These are phyloP conservation scores for Eimeria praecox DNA, from an alignment of 169 alveolate genomes.

Conservation along the genomic window DNA sequence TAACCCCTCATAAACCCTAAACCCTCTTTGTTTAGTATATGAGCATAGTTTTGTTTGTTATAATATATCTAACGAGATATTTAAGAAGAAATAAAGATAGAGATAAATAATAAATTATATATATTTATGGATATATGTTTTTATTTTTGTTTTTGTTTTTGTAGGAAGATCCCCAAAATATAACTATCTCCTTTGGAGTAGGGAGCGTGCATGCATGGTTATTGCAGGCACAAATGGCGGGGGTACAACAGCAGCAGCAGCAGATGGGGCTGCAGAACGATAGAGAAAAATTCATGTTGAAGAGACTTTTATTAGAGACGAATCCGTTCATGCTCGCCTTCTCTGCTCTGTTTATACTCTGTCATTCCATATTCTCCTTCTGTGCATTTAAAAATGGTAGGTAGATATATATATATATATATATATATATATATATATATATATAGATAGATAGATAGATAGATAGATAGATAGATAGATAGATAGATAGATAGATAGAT, in stretches of 20 bases:
- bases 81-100: too few species aligned
- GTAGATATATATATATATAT: too few species aligned
- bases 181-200: slow-evolving; percentile 61
- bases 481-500: neutral
- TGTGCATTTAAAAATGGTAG: slow-evolving; percentile 95
- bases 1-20: too few species aligned
- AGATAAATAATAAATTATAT: too few species aligned
- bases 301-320: slow-evolving; percentile 92
- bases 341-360: slow-evolving; percentile 90
- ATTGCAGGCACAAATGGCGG: slow-evolving; percentile 74
- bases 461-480: neutral
- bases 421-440: too few species aligned
- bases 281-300: slow-evolving; percentile 92
- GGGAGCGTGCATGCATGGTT: slow-evolving; percentile 45
- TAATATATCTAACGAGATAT: too few species aligned
- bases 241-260: slow-evolving; percentile 41
- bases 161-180: slow-evolving; percentile 30
- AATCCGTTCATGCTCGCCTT: slow-evolving; percentile 91
- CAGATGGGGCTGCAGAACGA: slow-evolving; percentile 15
- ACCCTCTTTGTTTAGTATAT: too few species aligned
- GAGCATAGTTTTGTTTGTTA: too few species aligned
- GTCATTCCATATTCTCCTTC: slow-evolving; percentile 93
- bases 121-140: too few species aligned
- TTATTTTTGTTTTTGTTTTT: neutral
- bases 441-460: too few species aligned